phyloP scores from a whole-genome alignment of 129 eudicot species.

The Flaveria robusta region DNA sequence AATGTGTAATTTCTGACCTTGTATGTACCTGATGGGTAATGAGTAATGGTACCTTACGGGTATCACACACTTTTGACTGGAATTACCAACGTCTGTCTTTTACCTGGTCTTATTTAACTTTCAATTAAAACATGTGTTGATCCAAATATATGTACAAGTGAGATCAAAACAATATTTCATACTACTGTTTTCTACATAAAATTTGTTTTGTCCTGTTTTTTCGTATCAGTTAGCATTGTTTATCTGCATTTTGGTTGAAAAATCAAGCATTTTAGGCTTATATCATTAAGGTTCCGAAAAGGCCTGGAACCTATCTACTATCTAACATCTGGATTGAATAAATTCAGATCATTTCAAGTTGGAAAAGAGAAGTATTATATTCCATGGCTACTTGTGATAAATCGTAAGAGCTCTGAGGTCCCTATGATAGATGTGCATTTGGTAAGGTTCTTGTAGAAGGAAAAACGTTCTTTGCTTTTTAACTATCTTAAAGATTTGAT shows the following conservation, averaged over 20 bases:
- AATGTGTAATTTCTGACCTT: background rate
- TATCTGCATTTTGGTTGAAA: background rate
- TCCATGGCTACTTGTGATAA: slow-evolving; percentile 90
- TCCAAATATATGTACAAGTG: background rate
- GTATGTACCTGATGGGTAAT: background rate
- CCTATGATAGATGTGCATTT: slow-evolving; percentile 94
- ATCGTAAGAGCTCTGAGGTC: slow-evolving; percentile 86
- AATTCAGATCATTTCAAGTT: slow-evolving; percentile 93
- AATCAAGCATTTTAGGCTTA: background rate
- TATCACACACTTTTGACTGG: background rate
- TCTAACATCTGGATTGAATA: slow-evolving; percentile 11
- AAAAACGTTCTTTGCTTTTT: slow-evolving; percentile 14
- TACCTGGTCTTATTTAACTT: background rate
- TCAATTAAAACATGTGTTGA: background rate
- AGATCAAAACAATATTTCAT: background rate
- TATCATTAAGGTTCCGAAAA: background rate
- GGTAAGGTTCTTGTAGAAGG: slow-evolving; percentile 49
- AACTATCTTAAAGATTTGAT: slow-evolving; percentile 3
- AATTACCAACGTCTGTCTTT: too few species aligned
- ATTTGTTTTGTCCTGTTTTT: background rate
- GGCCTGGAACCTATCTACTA: background rate
- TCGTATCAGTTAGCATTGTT: background rate
- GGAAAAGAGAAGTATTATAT: slow-evolving; percentile 88
- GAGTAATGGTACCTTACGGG: background rate
- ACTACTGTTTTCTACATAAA: background rate